Evolutionary conservation across 129 eudicot species (phyloP).

Genomic region (Erigeron canadensis): DNA sequence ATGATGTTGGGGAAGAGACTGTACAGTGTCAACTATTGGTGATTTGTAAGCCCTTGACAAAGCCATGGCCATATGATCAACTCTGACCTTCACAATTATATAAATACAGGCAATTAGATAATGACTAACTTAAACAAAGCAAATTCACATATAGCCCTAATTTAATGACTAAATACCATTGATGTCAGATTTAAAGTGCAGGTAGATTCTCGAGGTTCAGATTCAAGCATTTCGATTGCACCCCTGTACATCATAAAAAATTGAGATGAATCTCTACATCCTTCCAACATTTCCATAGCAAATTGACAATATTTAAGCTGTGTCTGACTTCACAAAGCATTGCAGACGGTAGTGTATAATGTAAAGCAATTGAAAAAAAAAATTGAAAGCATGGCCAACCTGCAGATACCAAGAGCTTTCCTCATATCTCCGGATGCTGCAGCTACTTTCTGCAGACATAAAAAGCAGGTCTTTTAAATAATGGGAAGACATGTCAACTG

Average conservation of each 20-base stretch:
- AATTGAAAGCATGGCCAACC: background rate
- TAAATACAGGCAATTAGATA: no score
- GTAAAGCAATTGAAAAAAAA: background rate
- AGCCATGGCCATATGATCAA: no score
- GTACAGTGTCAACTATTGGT: conserved; percentile 88
- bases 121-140: background rate
- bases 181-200: background rate
- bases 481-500: background rate
- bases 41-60: conserved; percentile 82
- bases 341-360: background rate
- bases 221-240: no score
- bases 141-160: background rate
- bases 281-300: background rate
- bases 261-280: background rate
- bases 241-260: no score
- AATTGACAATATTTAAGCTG: background rate
- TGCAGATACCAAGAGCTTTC: background rate
- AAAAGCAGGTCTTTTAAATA: background rate
- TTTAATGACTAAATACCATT: background rate
- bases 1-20: conserved; percentile 95
- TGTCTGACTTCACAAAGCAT: background rate
- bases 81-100: background rate
- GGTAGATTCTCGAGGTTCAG: background rate
- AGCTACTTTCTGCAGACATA: background rate
- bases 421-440: conserved; percentile 58